Evolutionary conservation across 164 flowering plant genomes (phyloP).

Genomic region (Saururus chinensis): DNA sequence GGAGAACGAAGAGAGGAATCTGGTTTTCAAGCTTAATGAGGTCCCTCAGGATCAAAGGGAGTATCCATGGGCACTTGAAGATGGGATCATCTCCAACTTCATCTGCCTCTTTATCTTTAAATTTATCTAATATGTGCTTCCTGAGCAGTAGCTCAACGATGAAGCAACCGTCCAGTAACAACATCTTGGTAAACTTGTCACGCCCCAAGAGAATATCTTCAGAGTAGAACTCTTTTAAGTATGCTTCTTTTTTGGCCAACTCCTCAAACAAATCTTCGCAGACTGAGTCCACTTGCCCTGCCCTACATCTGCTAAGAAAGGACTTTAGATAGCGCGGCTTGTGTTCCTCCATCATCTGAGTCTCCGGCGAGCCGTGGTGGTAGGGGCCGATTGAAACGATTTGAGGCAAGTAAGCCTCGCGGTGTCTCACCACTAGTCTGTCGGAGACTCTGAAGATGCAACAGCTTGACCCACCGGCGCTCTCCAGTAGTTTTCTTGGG

Average conservation of each 20-base stretch:
- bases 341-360: conserved; percentile 1
- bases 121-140: too few relatives aligned
- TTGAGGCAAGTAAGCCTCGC: neutral
- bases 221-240: neutral
- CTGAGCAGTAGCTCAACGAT: conserved; percentile 1
- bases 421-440: neutral
- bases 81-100: neutral
- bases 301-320: too few relatives aligned
- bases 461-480: too few relatives aligned
- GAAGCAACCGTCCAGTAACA: conserved; percentile 7
- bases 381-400: conserved; percentile 8
- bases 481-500: too few relatives aligned
- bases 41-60: neutral
- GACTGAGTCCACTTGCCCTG: neutral
- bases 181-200: conserved; percentile 1
- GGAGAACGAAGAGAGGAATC: conserved; percentile 3
- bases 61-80: neutral
- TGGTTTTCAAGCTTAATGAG: conserved; percentile 3
- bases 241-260: neutral
- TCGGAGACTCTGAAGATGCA: conserved; percentile 3
- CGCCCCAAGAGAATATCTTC: neutral
- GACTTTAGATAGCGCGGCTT: neutral
- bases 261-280: neutral
- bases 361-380: neutral
- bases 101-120: neutral